phyloP scores from a whole-genome alignment of 228 moss, liverwort and hornwort species.

The Sphagnum magellanicum region DNA sequence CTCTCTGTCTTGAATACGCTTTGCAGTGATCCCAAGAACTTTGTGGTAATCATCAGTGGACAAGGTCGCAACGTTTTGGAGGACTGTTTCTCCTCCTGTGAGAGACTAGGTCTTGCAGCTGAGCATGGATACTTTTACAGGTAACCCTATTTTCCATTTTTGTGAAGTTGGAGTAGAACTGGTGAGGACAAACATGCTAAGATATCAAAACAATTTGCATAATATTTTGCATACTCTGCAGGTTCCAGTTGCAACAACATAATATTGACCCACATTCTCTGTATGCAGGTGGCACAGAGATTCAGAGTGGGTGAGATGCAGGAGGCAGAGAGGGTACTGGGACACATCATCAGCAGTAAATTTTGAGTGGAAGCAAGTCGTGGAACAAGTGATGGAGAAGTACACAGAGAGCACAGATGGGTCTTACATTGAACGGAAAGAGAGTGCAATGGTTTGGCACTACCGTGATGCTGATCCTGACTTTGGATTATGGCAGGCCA shows the following conservation, averaged over 20 bases:
- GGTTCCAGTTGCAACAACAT: too few relatives aligned
- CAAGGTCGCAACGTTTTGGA: slow-evolving; percentile 62
- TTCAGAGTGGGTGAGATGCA: slow-evolving; percentile 71
- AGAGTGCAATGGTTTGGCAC: slow-evolving; percentile 97
- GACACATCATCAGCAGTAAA: slow-evolving; percentile 39
- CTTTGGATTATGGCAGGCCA: slow-evolving; percentile 97
- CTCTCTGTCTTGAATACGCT: slow-evolving; percentile 81
- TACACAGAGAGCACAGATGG: slow-evolving; percentile 89
- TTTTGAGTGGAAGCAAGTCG: slow-evolving; percentile 88
- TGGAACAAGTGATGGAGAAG: slow-evolving; percentile 74
- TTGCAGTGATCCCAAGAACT: slow-evolving; percentile 78
- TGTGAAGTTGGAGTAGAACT: background rate
- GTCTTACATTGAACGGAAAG: slow-evolving; percentile 78
- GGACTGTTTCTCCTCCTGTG: slow-evolving; percentile 76
- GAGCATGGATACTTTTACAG: slow-evolving; percentile 99
- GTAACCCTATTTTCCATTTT: slow-evolving; percentile 14
- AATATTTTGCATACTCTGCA: background rate
- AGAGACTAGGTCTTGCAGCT: slow-evolving; percentile 86
- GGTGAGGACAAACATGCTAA: background rate
- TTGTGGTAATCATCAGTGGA: slow-evolving; percentile 88
- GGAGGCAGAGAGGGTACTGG: slow-evolving; percentile 29
- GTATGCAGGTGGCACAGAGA: slow-evolving; percentile 52
- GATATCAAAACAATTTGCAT: background rate
- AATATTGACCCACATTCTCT: background rate
- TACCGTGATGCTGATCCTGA: slow-evolving; percentile 87